These are phyloP conservation scores for Talaromyces proteolyticus DNA, from an alignment of 495 filamentous ascomycete genomes.

Conservation along the genomic window DNA sequence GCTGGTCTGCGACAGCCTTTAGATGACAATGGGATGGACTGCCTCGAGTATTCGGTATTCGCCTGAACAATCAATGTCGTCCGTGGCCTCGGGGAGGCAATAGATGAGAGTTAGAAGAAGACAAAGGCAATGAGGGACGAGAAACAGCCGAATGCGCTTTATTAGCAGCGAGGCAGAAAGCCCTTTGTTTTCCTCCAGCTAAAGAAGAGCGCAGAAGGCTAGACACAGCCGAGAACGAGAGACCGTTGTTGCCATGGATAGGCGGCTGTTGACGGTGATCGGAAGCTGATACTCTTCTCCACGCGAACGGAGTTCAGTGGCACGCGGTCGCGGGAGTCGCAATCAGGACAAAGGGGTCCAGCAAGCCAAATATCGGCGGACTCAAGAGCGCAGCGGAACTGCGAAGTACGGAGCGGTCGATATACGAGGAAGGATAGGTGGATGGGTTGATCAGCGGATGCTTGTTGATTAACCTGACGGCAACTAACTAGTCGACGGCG, in stretches of 20 bases:
- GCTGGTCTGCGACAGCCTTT: background rate
- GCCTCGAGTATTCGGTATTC: too few species aligned
- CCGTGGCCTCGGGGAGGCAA: too few species aligned
- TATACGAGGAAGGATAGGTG: background rate
- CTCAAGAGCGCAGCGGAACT: too few species aligned
- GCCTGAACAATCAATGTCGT: too few species aligned
- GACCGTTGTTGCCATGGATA: constrained; percentile 4
- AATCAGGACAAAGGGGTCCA: background rate
- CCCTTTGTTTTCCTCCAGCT: background rate
- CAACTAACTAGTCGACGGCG: background rate
- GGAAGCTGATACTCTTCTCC: too few species aligned
- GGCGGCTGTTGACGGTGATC: background rate
- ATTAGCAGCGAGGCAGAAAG: background rate
- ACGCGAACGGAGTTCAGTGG: too few species aligned
- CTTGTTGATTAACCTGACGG: background rate
- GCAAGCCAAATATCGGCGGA: too few species aligned
- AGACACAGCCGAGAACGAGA: constrained; percentile 2
- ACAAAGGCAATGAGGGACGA: background rate
- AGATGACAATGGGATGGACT: too few species aligned
- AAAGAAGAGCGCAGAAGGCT: constrained; percentile 1
- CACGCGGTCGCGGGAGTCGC: too few species aligned
- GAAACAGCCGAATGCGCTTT: background rate
- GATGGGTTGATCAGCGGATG: background rate
- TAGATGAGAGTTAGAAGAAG: background rate
- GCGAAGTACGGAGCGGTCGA: background rate